Base-by-base conservation (phyloP, 441 rosid genomes). In the Corymbia calophylla region DNA sequence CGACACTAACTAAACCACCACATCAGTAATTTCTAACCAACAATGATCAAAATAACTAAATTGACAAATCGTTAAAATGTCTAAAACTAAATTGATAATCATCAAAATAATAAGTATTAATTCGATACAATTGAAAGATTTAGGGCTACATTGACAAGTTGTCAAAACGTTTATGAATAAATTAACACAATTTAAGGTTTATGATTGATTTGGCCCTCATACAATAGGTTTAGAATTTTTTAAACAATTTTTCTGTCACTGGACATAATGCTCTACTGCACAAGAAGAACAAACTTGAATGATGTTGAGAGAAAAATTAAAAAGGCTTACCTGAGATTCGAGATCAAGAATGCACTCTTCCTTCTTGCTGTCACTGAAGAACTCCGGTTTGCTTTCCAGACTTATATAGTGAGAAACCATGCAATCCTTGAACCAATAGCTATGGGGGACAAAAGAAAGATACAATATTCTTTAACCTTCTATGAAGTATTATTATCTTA, bases 1-100 rank as follows among this genome's bases (percentile, higher is more conserved):
- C 14, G 1, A 6, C 0, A 58, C 14, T 10, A 0, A 58, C 14
- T 58, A 58, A 1, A 58, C 1, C 25, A 25, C 0, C 14, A 58
- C 1, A 5, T 58, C n/a, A 58, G 11, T 14, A 58, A 10, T 58
- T 58, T 58, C 64, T 58, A 25, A 7, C 7, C 64, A 58, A 23
- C 14, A 58, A 25, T 58, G 25, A 25, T 58, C 64, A 58, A 58
- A 10, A 58, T 58, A 58, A 58, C 14, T 29, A 25, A 58, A 58
- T 58, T 58, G 0, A 25, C n/a, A 58, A 4, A 58, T 58, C 6
- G 0, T 58, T 2, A 58, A 58, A 58, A 58, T 13, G 0, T 9
- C 25, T 0, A 6, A 58, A 6, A 56, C 62, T 56, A 56, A 56
- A 56, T 56, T 56, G 29, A 56, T 56, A 23, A 56, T 56, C 0